phyloP scores from a whole-genome alignment of 1,284 basidiomycete species.

The Hymenochaete sp. region DNA sequence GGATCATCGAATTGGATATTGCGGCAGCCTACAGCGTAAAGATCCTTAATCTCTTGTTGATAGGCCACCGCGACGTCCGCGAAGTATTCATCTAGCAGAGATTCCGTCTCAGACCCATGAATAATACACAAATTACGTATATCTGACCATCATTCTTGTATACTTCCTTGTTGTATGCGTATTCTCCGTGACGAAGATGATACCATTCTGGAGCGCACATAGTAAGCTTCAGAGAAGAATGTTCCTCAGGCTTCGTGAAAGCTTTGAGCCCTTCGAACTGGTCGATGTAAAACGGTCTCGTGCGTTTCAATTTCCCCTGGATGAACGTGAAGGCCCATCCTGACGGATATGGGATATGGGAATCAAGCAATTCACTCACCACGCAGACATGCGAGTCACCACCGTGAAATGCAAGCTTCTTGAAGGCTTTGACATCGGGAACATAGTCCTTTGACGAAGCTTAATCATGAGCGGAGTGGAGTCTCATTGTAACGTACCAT shows the following conservation, averaged over 20 bases:
- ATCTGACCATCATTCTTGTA: slow-evolving; percentile 51
- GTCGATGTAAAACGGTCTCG: slow-evolving; percentile 53
- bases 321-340: slow-evolving; percentile 5
- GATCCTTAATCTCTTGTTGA: slow-evolving; percentile 59
- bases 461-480: neutral
- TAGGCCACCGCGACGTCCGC: slow-evolving; percentile 64
- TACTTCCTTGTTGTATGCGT: slow-evolving; percentile 48
- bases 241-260: slow-evolving; percentile 44
- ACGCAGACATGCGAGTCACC: slow-evolving; percentile 25
- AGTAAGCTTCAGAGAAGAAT: slow-evolving; percentile 61
- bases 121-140: too few relatives aligned
- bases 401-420: slow-evolving; percentile 27
- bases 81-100: slow-evolving; percentile 55
- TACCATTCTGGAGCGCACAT: slow-evolving; percentile 73
- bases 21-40: slow-evolving; percentile 69
- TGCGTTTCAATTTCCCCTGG: slow-evolving; percentile 55
- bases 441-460: slow-evolving; percentile 28
- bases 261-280: slow-evolving; percentile 52
- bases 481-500: slow-evolving; percentile 25
- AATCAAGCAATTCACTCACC: slow-evolving; percentile 10
- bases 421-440: slow-evolving; percentile 36
- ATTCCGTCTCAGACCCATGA: slow-evolving; percentile 3
- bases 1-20: slow-evolving; percentile 73
- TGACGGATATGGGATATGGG: neutral
- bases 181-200: slow-evolving; percentile 60